These are phyloP conservation scores for Colletotrichum sp. DNA, from an alignment of 2,329 filamentous ascomycete genomes.

Conservation along the genomic window DNA sequence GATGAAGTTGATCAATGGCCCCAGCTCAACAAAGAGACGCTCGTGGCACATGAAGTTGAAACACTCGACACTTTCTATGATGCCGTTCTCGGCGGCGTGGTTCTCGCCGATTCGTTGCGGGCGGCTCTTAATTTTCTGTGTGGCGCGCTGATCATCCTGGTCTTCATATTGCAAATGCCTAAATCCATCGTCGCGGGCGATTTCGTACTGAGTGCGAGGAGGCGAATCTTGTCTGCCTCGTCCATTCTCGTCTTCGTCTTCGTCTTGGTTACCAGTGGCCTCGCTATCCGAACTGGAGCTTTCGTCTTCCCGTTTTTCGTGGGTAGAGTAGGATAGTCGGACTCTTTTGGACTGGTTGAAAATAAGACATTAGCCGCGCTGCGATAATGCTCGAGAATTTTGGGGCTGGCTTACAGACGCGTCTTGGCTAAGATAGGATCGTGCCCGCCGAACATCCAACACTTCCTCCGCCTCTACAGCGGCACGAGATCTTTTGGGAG, in stretches of 20 bases:
- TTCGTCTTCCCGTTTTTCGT: conserved; percentile 16
- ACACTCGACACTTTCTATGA: conserved; percentile 86
- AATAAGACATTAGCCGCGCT: neutral
- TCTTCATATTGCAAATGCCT: conserved; percentile 61
- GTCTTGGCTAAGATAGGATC: conserved; percentile 42
- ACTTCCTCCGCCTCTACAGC: conserved; percentile 36
- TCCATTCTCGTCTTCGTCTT: conserved; percentile 33
- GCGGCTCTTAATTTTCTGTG: conserved; percentile 64
- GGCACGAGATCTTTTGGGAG: conserved; percentile 48
- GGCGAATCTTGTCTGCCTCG: conserved; percentile 36
- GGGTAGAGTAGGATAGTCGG: conserved; percentile 33
- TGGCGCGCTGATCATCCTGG: conserved; percentile 67
- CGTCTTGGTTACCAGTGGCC: conserved; percentile 30
- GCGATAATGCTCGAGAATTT: neutral
- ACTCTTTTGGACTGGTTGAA: conserved; percentile 34
- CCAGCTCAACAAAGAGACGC: conserved; percentile 81
- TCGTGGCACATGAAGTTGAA: conserved; percentile 97
- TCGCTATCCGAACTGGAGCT: conserved; percentile 23
- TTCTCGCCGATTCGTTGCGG: conserved; percentile 66
- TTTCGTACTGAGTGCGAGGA: conserved; percentile 65
- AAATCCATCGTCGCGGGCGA: conserved; percentile 64
- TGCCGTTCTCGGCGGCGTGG: conserved; percentile 78
- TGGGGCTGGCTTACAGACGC: conserved; percentile 39
- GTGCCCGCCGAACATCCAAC: conserved; percentile 42
- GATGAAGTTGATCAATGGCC: conserved; percentile 96